Base-by-base conservation (phyloP, 2,329 filamentous ascomycete genomes). In the Raffaelea albimanens region DNA sequence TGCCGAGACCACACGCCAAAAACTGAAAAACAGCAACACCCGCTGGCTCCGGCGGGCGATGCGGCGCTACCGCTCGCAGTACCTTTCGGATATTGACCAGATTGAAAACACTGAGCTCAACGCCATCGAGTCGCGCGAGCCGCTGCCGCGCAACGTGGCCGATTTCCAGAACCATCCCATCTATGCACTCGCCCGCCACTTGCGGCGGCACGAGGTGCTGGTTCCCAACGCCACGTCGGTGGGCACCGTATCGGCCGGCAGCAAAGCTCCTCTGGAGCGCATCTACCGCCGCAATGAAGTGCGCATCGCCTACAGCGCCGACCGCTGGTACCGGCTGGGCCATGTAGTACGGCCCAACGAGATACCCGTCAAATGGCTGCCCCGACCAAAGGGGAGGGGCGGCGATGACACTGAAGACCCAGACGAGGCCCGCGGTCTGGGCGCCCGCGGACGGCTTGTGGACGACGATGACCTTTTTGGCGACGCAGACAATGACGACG, bases 251-350 rank as follows among this genome's bases (percentile, higher is more conserved):
- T 79, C 78, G 10, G 78, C 82, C 4, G 84, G 87, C 2, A 43
- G 47, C 29, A 41, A 40, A n/a, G 65, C 76, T 52, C 58, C 69
- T 0, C 67, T 91, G 52, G 90, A 95, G 61, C 78, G 79, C 45
- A 83, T 98, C 0, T 98, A 87, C 61, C 80, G 90, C 21, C 78
- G 93, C 3, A 75, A 73, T 43, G 87, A 97, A 60, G 87, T 98
- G 0, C 81, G 87, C 45, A 59, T 80, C 5, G 88, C 88, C 1
- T 78, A 82, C 52, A 94, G 82, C 52, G 82, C 80, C 3, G 88
- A 95, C 55, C 88, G 85, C 53, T 98, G 93, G 94, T 96, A 93
- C 63, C 81, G 90, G 2, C 67, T 91, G 50, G 93, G 93, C 0
- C 76, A 88, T 22, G 83, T 89, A 53, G 79, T 98, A 8, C 87